These are phyloP conservation scores for Naegleria fowleri DNA, from an alignment of 208 protist species.

Conservation along the genomic window DNA sequence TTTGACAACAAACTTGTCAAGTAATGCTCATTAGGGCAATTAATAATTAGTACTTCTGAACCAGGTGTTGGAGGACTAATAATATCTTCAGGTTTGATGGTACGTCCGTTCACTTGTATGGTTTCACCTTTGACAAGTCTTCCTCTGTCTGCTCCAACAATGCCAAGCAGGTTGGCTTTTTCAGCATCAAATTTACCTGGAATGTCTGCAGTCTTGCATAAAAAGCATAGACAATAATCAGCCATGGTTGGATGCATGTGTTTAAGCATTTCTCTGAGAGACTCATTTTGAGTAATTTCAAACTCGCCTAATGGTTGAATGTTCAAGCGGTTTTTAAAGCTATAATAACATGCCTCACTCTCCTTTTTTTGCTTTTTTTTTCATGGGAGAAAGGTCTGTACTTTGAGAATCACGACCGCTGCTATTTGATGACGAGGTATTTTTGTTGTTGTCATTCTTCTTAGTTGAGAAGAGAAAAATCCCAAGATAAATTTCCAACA, in stretches of 20 bases:
- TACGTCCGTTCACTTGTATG: conserved; percentile 12
- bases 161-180: conserved; percentile 23
- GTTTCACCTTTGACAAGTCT: conserved; percentile 19
- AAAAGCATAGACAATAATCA: not conserved
- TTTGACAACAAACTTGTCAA: not conserved
- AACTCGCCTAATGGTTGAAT: not conserved
- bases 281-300: not conserved
- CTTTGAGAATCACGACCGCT: not conserved
- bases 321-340: not conserved
- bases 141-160: not conserved
- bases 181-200: conserved; percentile 33
- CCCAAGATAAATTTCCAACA: not conserved
- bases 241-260: not conserved
- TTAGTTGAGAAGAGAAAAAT: not conserved
- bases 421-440: too few species aligned
- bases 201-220: conserved; percentile 9
- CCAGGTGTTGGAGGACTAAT: conserved; percentile 20
- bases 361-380: not conserved
- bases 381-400: not conserved
- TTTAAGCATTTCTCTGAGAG: not conserved
- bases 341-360: not conserved
- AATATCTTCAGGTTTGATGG: conserved; percentile 17
- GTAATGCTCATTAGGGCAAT: conserved; percentile 12
- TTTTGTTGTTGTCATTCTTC: not conserved
- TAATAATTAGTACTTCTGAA: not conserved